Conservation (phyloP, 805 yeast genomes). For the Suhomyces sp. region DNA sequence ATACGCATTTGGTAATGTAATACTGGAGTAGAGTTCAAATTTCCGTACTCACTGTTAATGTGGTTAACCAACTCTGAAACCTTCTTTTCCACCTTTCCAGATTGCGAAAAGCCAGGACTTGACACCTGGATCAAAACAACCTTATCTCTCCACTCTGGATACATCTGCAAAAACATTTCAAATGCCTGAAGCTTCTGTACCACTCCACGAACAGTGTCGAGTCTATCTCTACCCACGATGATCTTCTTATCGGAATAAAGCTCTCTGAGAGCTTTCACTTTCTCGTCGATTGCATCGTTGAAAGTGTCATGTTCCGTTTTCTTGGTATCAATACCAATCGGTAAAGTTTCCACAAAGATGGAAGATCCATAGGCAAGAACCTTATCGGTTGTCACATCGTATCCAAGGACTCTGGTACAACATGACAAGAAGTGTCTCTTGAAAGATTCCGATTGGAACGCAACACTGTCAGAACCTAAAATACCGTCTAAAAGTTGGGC, state of each 20-base stretch:
- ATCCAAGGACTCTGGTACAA: slow-evolving; percentile 83
- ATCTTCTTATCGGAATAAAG: slow-evolving; percentile 67
- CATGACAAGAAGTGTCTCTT: slow-evolving; percentile 89
- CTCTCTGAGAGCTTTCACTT: slow-evolving; percentile 62
- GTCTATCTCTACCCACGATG: slow-evolving; percentile 90
- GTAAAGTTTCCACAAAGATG: slow-evolving; percentile 71
- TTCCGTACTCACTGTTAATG: slow-evolving; percentile 84
- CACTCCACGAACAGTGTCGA: slow-evolving; percentile 91
- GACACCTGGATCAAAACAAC: slow-evolving; percentile 92
- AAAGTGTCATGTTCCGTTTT: slow-evolving; percentile 66
- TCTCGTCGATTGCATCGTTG: slow-evolving; percentile 49
- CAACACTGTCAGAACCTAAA: slow-evolving; percentile 84
- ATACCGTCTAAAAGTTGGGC: slow-evolving; percentile 83
- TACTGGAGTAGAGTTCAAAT: slow-evolving; percentile 80
- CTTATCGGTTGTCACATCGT: slow-evolving; percentile 58
- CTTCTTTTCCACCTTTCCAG: slow-evolving; percentile 70
- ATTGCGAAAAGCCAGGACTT: slow-evolving; percentile 57
- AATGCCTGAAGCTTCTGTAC: slow-evolving; percentile 90
- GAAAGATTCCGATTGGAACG: slow-evolving; percentile 83
- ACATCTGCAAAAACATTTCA: slow-evolving; percentile 82
- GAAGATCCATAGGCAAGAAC: slow-evolving; percentile 76
- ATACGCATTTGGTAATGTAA: slow-evolving; percentile 91
- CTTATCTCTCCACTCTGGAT: slow-evolving; percentile 86
- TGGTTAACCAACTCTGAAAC: slow-evolving; percentile 78
- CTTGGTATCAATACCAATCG: slow-evolving; percentile 85